phyloP scores from a whole-genome alignment of 371 early-diverging fungal species.

The Mucor saturninus region DNA sequence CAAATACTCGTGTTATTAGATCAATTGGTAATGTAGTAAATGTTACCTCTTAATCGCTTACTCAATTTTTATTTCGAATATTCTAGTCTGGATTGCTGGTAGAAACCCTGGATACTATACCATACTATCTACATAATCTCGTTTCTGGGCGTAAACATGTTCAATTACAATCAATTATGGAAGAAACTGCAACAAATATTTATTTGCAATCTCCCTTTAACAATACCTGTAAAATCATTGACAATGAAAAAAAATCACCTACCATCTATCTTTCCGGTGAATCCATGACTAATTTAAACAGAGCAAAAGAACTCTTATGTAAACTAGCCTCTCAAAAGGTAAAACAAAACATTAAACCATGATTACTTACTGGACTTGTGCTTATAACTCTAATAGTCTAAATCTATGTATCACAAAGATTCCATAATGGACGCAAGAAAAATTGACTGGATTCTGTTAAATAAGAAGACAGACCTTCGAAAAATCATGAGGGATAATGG shows the following conservation, averaged over 20 bases:
- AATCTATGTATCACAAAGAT: slow-evolving; percentile 56
- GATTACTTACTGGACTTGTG: neutral
- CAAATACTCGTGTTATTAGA: slow-evolving; percentile 41
- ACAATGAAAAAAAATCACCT: slow-evolving; percentile 11
- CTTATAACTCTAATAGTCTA: slow-evolving; percentile 28
- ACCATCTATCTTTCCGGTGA: slow-evolving; percentile 48
- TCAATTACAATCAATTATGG: slow-evolving; percentile 66
- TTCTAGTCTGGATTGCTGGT: slow-evolving; percentile 17
- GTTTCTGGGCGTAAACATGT: slow-evolving; percentile 70
- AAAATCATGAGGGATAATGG: slow-evolving; percentile 83
- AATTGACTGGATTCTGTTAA: slow-evolving; percentile 78
- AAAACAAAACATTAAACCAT: slow-evolving; percentile 2
- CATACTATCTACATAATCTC: slow-evolving; percentile 58
- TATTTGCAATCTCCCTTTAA: slow-evolving; percentile 73
- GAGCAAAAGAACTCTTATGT: slow-evolving; percentile 52
- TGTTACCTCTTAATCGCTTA: neutral
- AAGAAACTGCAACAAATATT: slow-evolving; percentile 71
- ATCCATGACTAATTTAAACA: slow-evolving; percentile 25
- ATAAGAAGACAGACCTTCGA: slow-evolving; percentile 63
- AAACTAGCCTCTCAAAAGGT: slow-evolving; percentile 53
- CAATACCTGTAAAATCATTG: slow-evolving; percentile 9
- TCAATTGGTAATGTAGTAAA: slow-evolving; percentile 43
- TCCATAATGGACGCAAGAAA: slow-evolving; percentile 59
- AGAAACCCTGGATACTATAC: slow-evolving; percentile 30
- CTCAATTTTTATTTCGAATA: neutral